phyloP scores from a whole-genome alignment of 164 flowering plant genomes.

The Liriodendron chinense region DNA sequence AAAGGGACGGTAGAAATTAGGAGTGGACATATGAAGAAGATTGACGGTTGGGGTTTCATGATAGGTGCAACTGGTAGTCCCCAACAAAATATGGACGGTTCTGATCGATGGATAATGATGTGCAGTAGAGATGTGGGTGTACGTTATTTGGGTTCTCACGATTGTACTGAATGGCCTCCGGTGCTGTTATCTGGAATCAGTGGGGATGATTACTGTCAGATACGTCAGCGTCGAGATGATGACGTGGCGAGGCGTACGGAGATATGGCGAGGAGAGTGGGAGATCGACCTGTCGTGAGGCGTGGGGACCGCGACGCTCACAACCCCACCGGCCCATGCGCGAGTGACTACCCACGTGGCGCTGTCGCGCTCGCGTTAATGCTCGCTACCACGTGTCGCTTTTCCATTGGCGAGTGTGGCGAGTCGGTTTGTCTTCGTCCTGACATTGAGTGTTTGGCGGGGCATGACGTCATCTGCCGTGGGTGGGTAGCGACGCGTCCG shows the following conservation, averaged over 20 bases:
- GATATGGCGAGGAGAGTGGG: background rate
- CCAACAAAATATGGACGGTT: no score
- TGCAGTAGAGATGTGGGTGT: background rate
- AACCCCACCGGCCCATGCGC: conserved; percentile 4
- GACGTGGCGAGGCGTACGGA: background rate
- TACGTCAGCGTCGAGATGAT: background rate
- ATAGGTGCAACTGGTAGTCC: background rate
- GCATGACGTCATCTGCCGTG: conserved; percentile 6
- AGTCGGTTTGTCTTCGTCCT: conserved; percentile 9
- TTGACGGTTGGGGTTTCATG: background rate
- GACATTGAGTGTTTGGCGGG: conserved; percentile 10
- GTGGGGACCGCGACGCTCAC: background rate
- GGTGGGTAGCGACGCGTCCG: background rate
- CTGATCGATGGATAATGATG: background rate
- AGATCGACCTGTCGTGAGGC: background rate
- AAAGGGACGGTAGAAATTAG: background rate
- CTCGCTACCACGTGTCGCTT: background rate
- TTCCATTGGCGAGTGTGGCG: background rate
- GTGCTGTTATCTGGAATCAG: no score
- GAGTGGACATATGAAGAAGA: background rate
- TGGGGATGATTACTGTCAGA: background rate
- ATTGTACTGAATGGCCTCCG: background rate
- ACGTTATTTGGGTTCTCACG: background rate
- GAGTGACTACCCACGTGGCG: conserved; percentile 8
- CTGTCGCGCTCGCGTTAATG: background rate